Base-by-base conservation (phyloP, 305 asterid genomes). In the Caryopteris hybrid region DNA sequence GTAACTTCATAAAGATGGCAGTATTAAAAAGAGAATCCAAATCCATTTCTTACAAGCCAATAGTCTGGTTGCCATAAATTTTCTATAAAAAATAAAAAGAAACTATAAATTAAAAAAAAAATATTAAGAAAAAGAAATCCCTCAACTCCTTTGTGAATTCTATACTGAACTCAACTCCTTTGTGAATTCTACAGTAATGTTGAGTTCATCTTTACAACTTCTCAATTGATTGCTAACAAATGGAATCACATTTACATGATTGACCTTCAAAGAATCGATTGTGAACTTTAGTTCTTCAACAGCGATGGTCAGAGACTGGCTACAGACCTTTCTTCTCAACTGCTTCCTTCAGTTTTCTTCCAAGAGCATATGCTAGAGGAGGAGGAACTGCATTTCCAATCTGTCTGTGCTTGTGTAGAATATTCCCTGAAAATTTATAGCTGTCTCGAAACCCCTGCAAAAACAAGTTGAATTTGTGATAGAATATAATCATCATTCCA, bases 301-400 rank as follows among this genome's bases (percentile, higher is more conserved):
- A 11, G 39, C 2, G 34, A 8, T 27, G 22, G 34, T 7, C 34
- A 29, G 34, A 2, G 34, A 29, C 34, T 29, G 0, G 34, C 34
- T 29, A 29, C 6, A 29, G 34, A n/a, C 46, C 53, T 56, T 76
- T 34, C 77, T 78, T 70, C 72, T 80, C 84, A 8, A 83, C 66
- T 6, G 93, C 88, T 74, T 88, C 96, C 72, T 83, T 88, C 14
- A 88, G 83, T 73, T 83, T 88, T 55, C 71, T 55, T 20, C 96
- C 96, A 27, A 88, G 64, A 38, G 94, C 96, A 69, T 79, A 84
- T 11, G 96, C 91, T 36, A 88, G 73, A 25, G 96, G 96, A 55
- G 93, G 96, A 39, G 91, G 96, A 59, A 88, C 96, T 0, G 96
- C 96, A 68, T 88, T 88, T 25, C 96, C 96, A 47, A 88, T 80